Evolutionary conservation across 1,284 basidiomycete species (phyloP).

Genomic region (Lignosus rhinocerotis): DNA sequence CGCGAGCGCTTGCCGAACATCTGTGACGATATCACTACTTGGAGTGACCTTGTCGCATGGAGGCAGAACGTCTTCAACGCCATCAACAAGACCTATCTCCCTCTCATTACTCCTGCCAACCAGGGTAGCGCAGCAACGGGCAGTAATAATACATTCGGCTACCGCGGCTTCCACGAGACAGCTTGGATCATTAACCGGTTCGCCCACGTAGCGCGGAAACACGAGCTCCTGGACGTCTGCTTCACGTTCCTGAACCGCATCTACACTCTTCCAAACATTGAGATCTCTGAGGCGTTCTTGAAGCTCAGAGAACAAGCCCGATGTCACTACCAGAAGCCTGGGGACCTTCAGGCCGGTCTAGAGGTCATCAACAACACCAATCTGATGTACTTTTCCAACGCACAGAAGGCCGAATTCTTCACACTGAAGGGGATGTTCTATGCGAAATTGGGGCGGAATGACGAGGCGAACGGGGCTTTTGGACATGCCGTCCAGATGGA

Average conservation of each 20-base stretch:
- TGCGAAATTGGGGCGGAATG: conserved; percentile 82
- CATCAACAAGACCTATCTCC: conserved; percentile 96
- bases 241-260: conserved; percentile 96
- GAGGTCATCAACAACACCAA: conserved; percentile 99
- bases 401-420: conserved; percentile 98
- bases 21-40: conserved; percentile 98
- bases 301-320: conserved; percentile 99
- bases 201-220: conserved; percentile 98
- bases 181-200: conserved; percentile 99
- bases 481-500: conserved; percentile 96
- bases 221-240: conserved; percentile 95
- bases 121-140: conserved; percentile 52
- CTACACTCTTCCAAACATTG: conserved; percentile 98
- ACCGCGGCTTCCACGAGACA: conserved; percentile 99
- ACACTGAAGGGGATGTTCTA: conserved; percentile 99
- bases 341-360: conserved; percentile 90
- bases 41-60: conserved; percentile 99
- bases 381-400: conserved; percentile 93
- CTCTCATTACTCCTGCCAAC: conserved; percentile 67
- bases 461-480: conserved; percentile 93
- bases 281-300: conserved; percentile 99
- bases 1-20: conserved; percentile 94
- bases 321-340: conserved; percentile 96
- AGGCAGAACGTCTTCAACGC: conserved; percentile 90
- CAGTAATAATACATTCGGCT: conserved; percentile 86